Base-by-base conservation (phyloP, 352 stramenopile genomes). In the Aphanomyces invadans region DNA sequence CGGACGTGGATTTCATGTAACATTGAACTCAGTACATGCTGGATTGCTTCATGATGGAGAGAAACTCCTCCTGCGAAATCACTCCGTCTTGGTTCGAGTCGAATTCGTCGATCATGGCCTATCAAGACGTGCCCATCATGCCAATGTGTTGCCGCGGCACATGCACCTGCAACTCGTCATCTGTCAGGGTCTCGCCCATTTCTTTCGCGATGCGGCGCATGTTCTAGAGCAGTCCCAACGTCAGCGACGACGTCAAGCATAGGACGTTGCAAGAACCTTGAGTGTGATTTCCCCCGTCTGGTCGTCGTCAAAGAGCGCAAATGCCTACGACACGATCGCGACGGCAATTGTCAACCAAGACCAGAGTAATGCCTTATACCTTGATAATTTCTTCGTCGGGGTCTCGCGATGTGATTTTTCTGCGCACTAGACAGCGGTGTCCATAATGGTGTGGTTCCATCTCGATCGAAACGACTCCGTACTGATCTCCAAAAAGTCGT, bases 51-150 rank as follows among this genome's bases (percentile, higher is more conserved):
- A 94, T 94, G 64, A 91, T 92, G 54, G 79, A 73, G 51, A 92
- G 88, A 69, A 98, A 98, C 72, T 97, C 92, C 52, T 93, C 80
- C 48, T 85, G 71, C 62, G 81, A 85, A 67, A 98, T 97, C 68
- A 91, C 83, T 48, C 90, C 92, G 71, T 98, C 90, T 64, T 96
- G 83, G 69, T 97, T 92, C 52, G 94, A 78, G 65, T 97, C 91
- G 54, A 98, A 98, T 76, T 98, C 90, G 55, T 97, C 90, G 63
- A 98, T 97, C 92, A 98, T 98, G 3, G 89, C 90, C 76, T 96
- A 70, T n/a, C 2, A 88, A 69, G 57, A 65, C 39, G 70, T 79
- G 25, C n/a, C 3, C 31, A 17, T 57, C 23, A 15, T 52, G 10
- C 7, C 52, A 2, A 45, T 60, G 28, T n/a, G 10, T 21, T 26